These are phyloP conservation scores for Hypoxylon rubiginosum DNA, from an alignment of 2,329 filamentous ascomycete species.

Conservation along the genomic window DNA sequence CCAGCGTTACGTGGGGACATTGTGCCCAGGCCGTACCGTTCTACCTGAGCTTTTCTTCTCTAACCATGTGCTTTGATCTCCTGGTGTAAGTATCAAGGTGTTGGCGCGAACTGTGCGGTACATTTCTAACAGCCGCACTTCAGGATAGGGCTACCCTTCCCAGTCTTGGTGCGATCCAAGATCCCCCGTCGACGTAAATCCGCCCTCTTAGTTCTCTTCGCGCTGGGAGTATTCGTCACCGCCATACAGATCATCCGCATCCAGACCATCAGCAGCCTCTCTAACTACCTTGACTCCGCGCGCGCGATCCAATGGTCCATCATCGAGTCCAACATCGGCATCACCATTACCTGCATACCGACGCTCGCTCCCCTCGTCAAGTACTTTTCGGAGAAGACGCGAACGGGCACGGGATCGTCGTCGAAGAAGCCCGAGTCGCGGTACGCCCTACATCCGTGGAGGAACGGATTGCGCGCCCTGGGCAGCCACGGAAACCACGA, in stretches of 20 bases:
- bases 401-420: slow-evolving; percentile 34
- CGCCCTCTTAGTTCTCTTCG: slow-evolving; percentile 51
- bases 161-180: slow-evolving; percentile 54
- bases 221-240: slow-evolving; percentile 60
- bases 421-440: slow-evolving; percentile 27
- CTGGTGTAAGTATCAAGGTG: slow-evolving; percentile 52
- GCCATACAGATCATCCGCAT: slow-evolving; percentile 62
- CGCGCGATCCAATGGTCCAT: slow-evolving; percentile 60
- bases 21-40: slow-evolving; percentile 59
- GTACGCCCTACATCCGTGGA: slow-evolving; percentile 50
- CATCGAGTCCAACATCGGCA: slow-evolving; percentile 61
- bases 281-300: slow-evolving; percentile 60
- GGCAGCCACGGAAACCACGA: slow-evolving; percentile 9
- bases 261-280: slow-evolving; percentile 60
- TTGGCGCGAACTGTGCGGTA: not conserved
- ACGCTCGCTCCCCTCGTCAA: slow-evolving; percentile 59
- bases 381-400: slow-evolving; percentile 52
- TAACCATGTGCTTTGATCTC: slow-evolving; percentile 60
- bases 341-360: slow-evolving; percentile 59
- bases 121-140: not conserved
- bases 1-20: slow-evolving; percentile 50
- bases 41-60: slow-evolving; percentile 58
- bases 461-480: slow-evolving; percentile 10
- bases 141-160: slow-evolving; percentile 59
- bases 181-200: slow-evolving; percentile 58